These are phyloP conservation scores for Penicillium sp. DNA, from an alignment of 2,329 filamentous ascomycete species.

Conservation along the genomic window DNA sequence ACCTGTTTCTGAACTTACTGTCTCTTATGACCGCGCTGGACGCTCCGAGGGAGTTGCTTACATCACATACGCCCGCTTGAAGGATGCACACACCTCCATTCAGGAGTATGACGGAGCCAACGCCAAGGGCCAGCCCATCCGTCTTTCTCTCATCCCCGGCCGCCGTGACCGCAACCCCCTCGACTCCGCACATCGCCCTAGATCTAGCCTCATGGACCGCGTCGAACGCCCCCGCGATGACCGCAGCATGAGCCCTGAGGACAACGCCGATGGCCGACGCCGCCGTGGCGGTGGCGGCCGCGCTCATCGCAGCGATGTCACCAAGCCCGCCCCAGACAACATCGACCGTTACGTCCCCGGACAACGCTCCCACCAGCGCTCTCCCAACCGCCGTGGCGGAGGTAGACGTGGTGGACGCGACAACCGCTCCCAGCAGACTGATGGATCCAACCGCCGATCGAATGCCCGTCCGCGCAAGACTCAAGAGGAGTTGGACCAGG, in stretches of 20 bases:
- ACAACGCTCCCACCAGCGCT: conserved; percentile 44
- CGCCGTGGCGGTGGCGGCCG: conserved; percentile 43
- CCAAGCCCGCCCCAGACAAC: conserved; percentile 60
- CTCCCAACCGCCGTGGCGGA: conserved; percentile 45
- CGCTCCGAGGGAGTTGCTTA: conserved; percentile 83
- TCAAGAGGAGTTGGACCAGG: conserved; percentile 87
- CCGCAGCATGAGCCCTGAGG: conserved; percentile 46
- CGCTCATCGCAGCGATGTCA: conserved; percentile 55
- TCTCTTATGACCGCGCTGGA: conserved; percentile 83
- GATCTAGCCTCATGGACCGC: conserved; percentile 66
- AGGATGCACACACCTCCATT: conserved; percentile 73
- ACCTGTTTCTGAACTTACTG: conserved; percentile 64
- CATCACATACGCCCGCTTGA: conserved; percentile 71
- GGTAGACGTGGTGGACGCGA: conserved; percentile 50
- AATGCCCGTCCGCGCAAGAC: conserved; percentile 73
- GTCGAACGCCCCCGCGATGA: conserved; percentile 51
- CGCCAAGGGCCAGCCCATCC: conserved; percentile 84
- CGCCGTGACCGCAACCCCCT: conserved; percentile 47
- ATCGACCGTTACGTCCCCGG: conserved; percentile 81
- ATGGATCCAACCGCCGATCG: conserved; percentile 39
- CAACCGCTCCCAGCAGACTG: conserved; percentile 29
- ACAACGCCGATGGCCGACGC: conserved; percentile 34
- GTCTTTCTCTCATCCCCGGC: conserved; percentile 64
- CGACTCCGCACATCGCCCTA: conserved; percentile 51
- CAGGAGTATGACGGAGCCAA: conserved; percentile 85